Evolutionary conservation across 1,284 basidiomycete genomes (phyloP), one percentile per base, ranked within the genome.

Genomic region (Thelephora terrestris): DNA sequence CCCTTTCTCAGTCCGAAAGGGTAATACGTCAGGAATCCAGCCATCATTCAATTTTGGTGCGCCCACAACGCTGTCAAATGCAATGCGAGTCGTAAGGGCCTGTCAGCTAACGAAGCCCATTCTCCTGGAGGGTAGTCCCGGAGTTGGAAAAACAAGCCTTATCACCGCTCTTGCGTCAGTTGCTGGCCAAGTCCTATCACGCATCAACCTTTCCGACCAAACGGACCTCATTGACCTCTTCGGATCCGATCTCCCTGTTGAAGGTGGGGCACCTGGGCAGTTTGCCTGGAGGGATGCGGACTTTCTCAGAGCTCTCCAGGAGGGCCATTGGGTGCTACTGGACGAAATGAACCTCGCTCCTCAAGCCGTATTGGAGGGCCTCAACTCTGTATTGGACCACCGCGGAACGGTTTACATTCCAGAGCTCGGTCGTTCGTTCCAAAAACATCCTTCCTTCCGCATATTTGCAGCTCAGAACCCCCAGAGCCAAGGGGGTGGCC

Each of bases 331-430:
- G 94, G 95, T 99, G 5, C 75, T 99, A 14, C 76, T 99, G 6
- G 96, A 99, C 66, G 96, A 99, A 67, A 98, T 98, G 94, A 98
- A 98, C 61, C 75, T 98, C 17, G 95, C 94, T 1, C 92, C 94
- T 23, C 91, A 95, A 63, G 85, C 96, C 1, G 89, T 99, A 5
- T 79, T 99, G 2, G 96, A 99, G 67, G 96, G 96, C 43, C 78
- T 99, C 43, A 99, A 99, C 61, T 93, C 96, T 3, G 85, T 96
- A 12, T 71, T 99, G 24, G 96, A 99, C 67, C 94, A 99, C 65
- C 85, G 96, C 47, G 96, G 96, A 27, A 83, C 86, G 0, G 91
- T 98, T 27, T 99, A 85, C 65, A 85, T 99, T 45, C 95, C 96
- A 2, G 96, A 99, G 63, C 78, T 99, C 5, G 91, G 91, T 37